Conservation (phyloP, 2,329 filamentous ascomycete genomes). For the Aureobasidium zeae region DNA sequence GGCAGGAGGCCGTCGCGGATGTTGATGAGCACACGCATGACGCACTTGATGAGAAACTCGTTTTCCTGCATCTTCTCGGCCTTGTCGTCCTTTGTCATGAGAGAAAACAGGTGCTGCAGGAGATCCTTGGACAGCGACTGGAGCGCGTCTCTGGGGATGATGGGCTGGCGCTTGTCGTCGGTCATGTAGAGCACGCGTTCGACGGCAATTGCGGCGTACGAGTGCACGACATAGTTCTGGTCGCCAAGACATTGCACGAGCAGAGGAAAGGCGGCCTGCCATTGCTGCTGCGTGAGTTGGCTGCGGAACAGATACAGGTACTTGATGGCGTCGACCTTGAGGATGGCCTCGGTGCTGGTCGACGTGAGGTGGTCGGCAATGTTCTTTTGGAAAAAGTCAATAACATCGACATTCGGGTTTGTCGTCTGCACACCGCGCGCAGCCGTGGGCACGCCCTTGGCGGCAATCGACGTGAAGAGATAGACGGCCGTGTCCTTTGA, state of each 20-base stretch:
- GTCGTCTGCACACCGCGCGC: constrained; percentile 85
- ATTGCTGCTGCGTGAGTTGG: constrained; percentile 83
- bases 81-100: constrained; percentile 76
- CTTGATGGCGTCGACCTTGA: constrained; percentile 97
- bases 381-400: constrained; percentile 90
- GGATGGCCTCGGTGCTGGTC: constrained; percentile 65
- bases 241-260: constrained; percentile 86
- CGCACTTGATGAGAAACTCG: constrained; percentile 96
- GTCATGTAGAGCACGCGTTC: constrained; percentile 82
- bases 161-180: constrained; percentile 62
- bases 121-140: constrained; percentile 71
- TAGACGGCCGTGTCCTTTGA: constrained; percentile 98
- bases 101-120: constrained; percentile 77
- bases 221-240: constrained; percentile 91
- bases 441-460: constrained; percentile 79
- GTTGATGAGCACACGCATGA: constrained; percentile 94
- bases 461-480: constrained; percentile 86
- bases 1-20: constrained; percentile 71
- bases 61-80: constrained; percentile 96
- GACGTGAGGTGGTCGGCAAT: constrained; percentile 79
- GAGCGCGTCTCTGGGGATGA: constrained; percentile 73
- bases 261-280: constrained; percentile 80
- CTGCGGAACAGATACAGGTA: constrained; percentile 96
- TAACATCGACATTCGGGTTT: constrained; percentile 66
- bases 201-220: constrained; percentile 93